A percentile compares a stretch with the other conserved stretches of the same genome.
These are phyloP conservation scores for Pyrenophora tritici-repentis DNA, from an alignment of 2,329 filamentous ascomycete genomes.

Conservation along the genomic window DNA sequence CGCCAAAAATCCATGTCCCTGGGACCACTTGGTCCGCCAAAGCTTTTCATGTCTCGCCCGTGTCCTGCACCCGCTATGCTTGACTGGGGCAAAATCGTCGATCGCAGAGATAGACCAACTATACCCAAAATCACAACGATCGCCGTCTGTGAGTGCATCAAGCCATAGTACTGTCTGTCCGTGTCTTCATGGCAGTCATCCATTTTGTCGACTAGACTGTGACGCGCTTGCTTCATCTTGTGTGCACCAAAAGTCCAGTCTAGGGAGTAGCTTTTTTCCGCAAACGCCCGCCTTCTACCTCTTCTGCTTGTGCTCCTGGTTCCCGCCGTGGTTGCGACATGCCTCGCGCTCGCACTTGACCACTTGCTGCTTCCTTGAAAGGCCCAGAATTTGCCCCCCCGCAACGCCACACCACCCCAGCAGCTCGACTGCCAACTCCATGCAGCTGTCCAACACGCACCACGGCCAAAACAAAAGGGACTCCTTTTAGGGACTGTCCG, in stretches of 20 bases:
- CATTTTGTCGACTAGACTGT: conserved; percentile 7
- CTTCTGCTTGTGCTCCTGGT: conserved; percentile 6
- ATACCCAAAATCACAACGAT: conserved; percentile 17
- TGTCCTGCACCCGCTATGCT: conserved; percentile 15
- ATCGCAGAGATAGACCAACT: conserved; percentile 13
- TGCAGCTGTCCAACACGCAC: conserved; percentile 11
- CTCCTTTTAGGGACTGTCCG: conserved; percentile 15
- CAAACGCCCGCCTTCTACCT: background rate
- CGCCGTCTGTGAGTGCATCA: conserved; percentile 25
- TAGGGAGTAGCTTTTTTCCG: background rate
- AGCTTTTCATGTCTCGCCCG: conserved; percentile 9
- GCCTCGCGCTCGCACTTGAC: conserved; percentile 14
- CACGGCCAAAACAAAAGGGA: conserved; percentile 7
- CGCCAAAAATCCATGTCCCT: conserved; percentile 8
- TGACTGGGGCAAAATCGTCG: conserved; percentile 17
- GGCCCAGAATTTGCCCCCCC: conserved; percentile 12
- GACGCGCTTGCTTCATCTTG: conserved; percentile 5
- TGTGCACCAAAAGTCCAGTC: conserved; percentile 1
- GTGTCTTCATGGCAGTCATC: conserved; percentile 8
- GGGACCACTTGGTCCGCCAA: conserved; percentile 5
- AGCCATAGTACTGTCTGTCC: conserved; percentile 13
- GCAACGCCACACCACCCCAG: conserved; percentile 1
- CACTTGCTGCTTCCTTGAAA: background rate
- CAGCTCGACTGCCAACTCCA: conserved; percentile 12
- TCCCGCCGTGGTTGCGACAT: conserved; percentile 7